Base-by-base conservation (phyloP, 176 grass and related monocot genomes). In the Urochloa ruziziensis region DNA sequence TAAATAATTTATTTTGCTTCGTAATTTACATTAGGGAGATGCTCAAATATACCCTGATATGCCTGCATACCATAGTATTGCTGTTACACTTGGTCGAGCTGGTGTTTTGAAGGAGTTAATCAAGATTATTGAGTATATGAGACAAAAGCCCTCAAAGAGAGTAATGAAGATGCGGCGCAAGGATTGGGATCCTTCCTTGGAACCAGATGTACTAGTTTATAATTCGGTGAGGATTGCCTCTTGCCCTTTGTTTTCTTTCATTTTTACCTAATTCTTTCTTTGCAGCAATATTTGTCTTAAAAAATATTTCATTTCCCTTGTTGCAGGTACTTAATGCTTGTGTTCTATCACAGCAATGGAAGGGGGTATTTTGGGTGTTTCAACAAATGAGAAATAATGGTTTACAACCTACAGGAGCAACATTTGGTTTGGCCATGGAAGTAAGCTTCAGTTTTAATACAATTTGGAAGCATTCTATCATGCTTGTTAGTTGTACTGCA, bases 281-380 rank as follows among this genome's bases (percentile, higher is more conserved):
- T 7, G 33, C 11, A 73, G 49, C 27, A 74, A 21, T 84, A 25
- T 60, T 49, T 77, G 47, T 71, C 34, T 57, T 56, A 11, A 88
- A 34, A 67, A 39, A 27, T 75, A 51, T 73, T 69, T 85, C 63
- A 63, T 77, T 4, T 57, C 24, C 52, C 52, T 89, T 77, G 70
- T 62, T 70, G 56, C 80, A 97, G 95, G 95, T 97, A 32, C 76
- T 97, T 77, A 97, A 97, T 91, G 92, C 86, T 11, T 97, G 95
- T 71, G 86, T 94, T 62, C 37, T 91, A 75, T 93, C 88, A 68
- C 80, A 85, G 71, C 95, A 94, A 33, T 98, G 95, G 92, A 98
- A 94, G 90, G 92, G 95, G 42, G 92, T 98, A 66, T 98, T 93
- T 88, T 98, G 95, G 95, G 92, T 94, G 69, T 91, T 94, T 61